phyloP scores from a whole-genome alignment of 1,139 yeast species.

The Sugiyamaella japonica region DNA sequence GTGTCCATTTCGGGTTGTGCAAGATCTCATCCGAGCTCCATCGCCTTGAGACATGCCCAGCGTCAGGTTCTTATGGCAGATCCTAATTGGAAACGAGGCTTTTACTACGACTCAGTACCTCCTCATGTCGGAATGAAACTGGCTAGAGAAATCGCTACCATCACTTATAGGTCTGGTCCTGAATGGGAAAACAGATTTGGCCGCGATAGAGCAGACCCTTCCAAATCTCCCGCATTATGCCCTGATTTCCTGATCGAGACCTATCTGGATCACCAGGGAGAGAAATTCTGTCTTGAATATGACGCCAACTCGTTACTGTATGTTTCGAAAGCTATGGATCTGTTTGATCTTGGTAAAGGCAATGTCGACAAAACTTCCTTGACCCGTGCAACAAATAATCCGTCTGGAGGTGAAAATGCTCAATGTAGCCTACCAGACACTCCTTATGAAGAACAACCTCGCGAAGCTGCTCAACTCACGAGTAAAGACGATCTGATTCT shows the following conservation, averaged over 20 bases:
- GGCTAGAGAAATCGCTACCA: slow-evolving; percentile 91
- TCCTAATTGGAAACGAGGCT: slow-evolving; percentile 92
- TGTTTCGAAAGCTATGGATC: slow-evolving; percentile 91
- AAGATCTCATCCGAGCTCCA: slow-evolving; percentile 88
- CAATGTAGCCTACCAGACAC: slow-evolving; percentile 49
- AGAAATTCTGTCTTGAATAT: slow-evolving; percentile 85
- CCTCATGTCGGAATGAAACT: slow-evolving; percentile 96
- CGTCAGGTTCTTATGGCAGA: slow-evolving; percentile 93
- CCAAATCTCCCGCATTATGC: slow-evolving; percentile 79
- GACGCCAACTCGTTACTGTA: slow-evolving; percentile 89
- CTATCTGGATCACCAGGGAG: slow-evolving; percentile 91
- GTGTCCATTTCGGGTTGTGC: slow-evolving; percentile 89
- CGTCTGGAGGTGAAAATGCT: slow-evolving; percentile 23
- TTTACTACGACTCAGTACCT: slow-evolving; percentile 73
- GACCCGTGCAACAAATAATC: slow-evolving; percentile 36
- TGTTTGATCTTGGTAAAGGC: slow-evolving; percentile 71
- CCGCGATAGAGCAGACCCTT: slow-evolving; percentile 79
- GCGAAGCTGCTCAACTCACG: slow-evolving; percentile 29
- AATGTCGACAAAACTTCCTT: slow-evolving; percentile 49
- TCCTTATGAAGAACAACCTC: slow-evolving; percentile 57
- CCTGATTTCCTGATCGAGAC: slow-evolving; percentile 93
- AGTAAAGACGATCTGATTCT: slow-evolving; percentile 54
- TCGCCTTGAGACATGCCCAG: slow-evolving; percentile 91
- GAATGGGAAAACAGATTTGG: slow-evolving; percentile 96
- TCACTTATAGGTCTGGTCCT: slow-evolving; percentile 92